Conservation (phyloP, 306 rosid species). For the Abrus pulchellus region DNA sequence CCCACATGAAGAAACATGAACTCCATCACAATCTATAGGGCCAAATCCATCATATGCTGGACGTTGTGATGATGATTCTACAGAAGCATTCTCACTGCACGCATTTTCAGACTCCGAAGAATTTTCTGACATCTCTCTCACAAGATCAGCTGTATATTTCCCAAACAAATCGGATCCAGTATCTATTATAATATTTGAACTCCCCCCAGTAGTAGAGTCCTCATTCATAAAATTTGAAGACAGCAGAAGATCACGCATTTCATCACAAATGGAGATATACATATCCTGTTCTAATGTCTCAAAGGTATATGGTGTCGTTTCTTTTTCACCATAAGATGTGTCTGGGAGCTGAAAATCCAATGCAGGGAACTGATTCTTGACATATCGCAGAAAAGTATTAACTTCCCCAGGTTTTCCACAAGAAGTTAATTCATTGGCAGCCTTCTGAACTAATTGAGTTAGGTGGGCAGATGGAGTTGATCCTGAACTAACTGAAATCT, state of each 20-base stretch:
- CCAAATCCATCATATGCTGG: constrained; percentile 74
- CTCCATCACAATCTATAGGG: constrained; percentile 86
- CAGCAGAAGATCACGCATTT: constrained; percentile 52
- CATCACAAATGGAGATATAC: constrained; percentile 64
- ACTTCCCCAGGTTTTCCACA: constrained; percentile 72
- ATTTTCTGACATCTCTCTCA: constrained; percentile 60
- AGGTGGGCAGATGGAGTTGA: constrained; percentile 59
- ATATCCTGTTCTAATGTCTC: constrained; percentile 80
- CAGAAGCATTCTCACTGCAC: constrained; percentile 55
- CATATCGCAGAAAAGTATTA: constrained; percentile 55
- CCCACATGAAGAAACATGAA: constrained; percentile 95
- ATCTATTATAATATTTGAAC: constrained; percentile 50
- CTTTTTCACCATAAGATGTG: constrained; percentile 54
- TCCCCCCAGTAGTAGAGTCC: constrained; percentile 52
- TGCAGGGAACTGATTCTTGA: constrained; percentile 68
- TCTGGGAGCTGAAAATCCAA: constrained; percentile 63
- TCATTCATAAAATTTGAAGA: constrained; percentile 50
- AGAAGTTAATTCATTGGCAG: constrained; percentile 61
- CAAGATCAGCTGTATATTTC: constrained; percentile 74
- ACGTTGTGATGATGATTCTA: constrained; percentile 59
- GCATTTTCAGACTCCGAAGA: constrained; percentile 66
- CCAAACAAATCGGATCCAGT: constrained; percentile 70
- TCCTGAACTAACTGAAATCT: constrained; percentile 53
- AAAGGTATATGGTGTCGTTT: constrained; percentile 49
- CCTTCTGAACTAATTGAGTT: constrained; percentile 64